Conservation (phyloP, 108 stramenopile genomes). For the Schizochytrium sp. region DNA sequence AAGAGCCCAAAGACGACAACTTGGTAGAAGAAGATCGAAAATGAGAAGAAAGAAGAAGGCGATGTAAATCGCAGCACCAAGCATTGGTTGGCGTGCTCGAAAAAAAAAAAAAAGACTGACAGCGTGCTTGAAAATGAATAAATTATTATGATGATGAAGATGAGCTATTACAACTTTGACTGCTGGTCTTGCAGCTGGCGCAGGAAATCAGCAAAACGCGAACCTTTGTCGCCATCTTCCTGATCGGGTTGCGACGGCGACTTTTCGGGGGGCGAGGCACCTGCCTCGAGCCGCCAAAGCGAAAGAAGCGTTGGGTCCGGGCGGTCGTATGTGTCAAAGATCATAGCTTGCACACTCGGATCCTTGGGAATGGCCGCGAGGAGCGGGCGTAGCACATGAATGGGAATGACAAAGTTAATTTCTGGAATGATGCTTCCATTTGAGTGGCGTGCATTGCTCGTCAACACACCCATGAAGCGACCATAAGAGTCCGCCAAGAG, state of each 20-base stretch:
- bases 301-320: background rate
- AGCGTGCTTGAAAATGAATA: no score
- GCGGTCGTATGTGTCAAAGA: background rate
- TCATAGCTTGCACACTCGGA: background rate
- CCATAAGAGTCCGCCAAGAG: background rate
- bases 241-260: no score
- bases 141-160: no score
- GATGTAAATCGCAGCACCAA: no score
- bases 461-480: background rate
- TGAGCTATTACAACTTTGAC: background rate
- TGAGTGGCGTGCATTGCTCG: constrained; percentile 14
- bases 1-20: no score
- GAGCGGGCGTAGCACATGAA: background rate
- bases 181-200: background rate
- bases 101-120: no score
- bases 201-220: background rate
- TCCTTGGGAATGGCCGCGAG: background rate
- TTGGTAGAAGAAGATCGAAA: no score
- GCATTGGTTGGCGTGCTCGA: no score
- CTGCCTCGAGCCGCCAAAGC: background rate
- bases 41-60: no score
- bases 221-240: background rate
- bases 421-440: background rate
- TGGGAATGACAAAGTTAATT: background rate
- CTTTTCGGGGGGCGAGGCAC: background rate